Conservation (phyloP, 495 filamentous ascomycete genomes). For the Neurospora sp. region DNA sequence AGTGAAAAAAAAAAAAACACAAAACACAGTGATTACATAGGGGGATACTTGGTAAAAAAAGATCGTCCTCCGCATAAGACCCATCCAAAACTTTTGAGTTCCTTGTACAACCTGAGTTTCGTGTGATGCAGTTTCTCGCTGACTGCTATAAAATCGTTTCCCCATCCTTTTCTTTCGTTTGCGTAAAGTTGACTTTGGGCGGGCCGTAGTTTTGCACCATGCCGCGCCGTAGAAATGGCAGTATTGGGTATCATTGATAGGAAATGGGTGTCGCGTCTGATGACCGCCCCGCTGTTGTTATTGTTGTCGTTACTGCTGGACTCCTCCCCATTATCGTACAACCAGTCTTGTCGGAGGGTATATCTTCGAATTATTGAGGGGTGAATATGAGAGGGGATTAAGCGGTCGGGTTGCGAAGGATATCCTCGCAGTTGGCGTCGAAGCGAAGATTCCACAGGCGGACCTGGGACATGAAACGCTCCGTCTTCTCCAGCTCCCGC, state of each 20-base stretch:
- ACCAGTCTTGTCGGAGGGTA: constrained; percentile 12
- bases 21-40: neutral
- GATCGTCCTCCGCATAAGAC: neutral
- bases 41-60: neutral
- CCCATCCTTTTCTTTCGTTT: neutral
- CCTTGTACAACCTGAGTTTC: constrained; percentile 2
- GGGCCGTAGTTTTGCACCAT: neutral
- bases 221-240: neutral
- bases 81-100: constrained; percentile 7
- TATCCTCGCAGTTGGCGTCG: constrained; percentile 92
- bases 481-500: constrained; percentile 83
- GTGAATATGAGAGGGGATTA: constrained; percentile 18
- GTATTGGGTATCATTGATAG: neutral
- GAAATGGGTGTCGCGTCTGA: neutral
- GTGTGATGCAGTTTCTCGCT: neutral
- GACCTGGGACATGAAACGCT: constrained; percentile 87
- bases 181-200: neutral
- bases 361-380: constrained; percentile 4
- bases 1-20: neutral
- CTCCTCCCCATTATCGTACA: constrained; percentile 25
- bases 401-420: constrained; percentile 52
- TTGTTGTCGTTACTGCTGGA: constrained; percentile 8
- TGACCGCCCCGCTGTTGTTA: neutral
- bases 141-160: neutral
- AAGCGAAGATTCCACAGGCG: constrained; percentile 93